phyloP scores from a whole-genome alignment of 306 rosid species.

The Vigna nakashimae region DNA sequence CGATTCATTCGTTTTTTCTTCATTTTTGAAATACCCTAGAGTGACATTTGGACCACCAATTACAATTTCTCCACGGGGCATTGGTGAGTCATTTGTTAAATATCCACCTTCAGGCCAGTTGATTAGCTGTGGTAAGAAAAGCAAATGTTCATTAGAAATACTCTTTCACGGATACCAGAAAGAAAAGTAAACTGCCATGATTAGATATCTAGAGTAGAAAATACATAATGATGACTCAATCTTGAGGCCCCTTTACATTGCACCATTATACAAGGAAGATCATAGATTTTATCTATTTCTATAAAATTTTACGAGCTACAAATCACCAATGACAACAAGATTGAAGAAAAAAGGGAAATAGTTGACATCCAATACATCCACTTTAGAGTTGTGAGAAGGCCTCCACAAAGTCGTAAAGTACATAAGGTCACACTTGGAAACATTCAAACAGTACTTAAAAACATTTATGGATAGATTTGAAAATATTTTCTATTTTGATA shows the following conservation, averaged over 20 bases:
- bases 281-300: background rate
- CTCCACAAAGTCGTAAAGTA: too few relatives aligned
- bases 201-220: slow-evolving; percentile 1
- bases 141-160: slow-evolving; percentile 30
- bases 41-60: slow-evolving; percentile 94
- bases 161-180: background rate
- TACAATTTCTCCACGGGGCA: slow-evolving; percentile 91
- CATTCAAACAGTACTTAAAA: too few relatives aligned
- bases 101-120: slow-evolving; percentile 95
- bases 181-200: background rate
- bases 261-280: slow-evolving; percentile 9
- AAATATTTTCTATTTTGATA: too few relatives aligned
- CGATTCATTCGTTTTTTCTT: slow-evolving; percentile 81
- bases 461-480: too few relatives aligned
- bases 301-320: too few relatives aligned
- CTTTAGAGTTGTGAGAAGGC: too few relatives aligned
- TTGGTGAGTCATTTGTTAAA: slow-evolving; percentile 65
- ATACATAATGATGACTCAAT: background rate
- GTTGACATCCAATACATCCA: too few relatives aligned
- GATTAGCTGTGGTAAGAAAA: slow-evolving; percentile 59
- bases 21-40: slow-evolving; percentile 87
- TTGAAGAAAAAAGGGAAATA: too few relatives aligned
- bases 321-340: too few relatives aligned
- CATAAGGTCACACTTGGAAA: too few relatives aligned
- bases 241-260: slow-evolving; percentile 12